phyloP scores from a whole-genome alignment of 129 eudicot species.

The Helianthus tuberosus region DNA sequence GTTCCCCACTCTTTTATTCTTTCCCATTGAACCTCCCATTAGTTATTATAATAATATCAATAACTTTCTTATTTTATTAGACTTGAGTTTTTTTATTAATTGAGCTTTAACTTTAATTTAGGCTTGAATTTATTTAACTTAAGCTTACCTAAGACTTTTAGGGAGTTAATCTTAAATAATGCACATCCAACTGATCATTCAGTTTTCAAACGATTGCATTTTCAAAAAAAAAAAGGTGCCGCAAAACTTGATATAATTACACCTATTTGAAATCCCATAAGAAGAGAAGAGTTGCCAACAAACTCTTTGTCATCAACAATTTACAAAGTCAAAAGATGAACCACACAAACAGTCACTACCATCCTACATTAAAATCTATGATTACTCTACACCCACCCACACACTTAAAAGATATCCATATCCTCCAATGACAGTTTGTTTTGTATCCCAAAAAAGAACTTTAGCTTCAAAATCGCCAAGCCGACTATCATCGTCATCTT shows the following conservation, averaged over 20 bases:
- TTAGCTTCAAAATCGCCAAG: constrained; percentile 7
- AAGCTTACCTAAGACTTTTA: no score
- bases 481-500: background rate
- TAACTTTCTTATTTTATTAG: no score
- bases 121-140: no score
- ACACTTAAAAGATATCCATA: background rate
- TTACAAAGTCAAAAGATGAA: constrained; percentile 23
- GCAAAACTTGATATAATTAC: constrained; percentile 26
- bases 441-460: background rate
- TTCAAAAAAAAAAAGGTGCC: background rate
- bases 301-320: background rate
- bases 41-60: no score
- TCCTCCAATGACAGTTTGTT: constrained; percentile 8
- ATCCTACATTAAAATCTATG: constrained; percentile 14
- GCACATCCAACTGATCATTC: background rate
- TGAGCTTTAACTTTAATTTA: no score
- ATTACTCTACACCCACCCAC: constrained; percentile 16
- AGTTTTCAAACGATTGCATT: background rate
- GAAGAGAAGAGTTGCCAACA: background rate
- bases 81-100: no score
- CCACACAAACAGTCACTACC: background rate
- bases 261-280: constrained; percentile 18
- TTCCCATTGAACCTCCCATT: no score
- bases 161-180: no score
- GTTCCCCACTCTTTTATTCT: no score